Base-by-base conservation (phyloP, 192 early-diverging fungal species). In the Coemansia sp. region DNA sequence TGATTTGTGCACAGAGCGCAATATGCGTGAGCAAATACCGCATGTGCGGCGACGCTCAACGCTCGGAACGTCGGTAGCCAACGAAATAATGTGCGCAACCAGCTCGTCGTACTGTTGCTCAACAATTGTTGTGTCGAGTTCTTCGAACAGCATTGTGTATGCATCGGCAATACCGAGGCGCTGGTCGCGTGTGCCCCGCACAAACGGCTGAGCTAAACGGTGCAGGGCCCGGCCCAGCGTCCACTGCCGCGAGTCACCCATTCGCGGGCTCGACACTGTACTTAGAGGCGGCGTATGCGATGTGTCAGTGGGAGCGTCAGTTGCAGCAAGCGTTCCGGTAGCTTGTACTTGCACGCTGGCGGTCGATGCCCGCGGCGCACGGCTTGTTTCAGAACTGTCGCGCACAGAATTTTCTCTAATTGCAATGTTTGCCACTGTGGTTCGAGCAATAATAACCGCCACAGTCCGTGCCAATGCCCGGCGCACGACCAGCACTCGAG, bases 81-180 rank as follows among this genome's bases (percentile, higher is more conserved):
- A 84, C 1, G 90, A 84, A 11, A 93, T 63, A 5, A 94, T 55
- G 57, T 93, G 91, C 26, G 81, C 85, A 7, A 84, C 57, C 64
- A 97, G 90, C 5, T 62, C 44, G 0, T 80, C 60, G 62, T 95
- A 96, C 60, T 99, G 86, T 15, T 71, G 47, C 62, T 92, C 93
- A 3, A 94, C 84, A 47, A 87, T 86, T 3, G 71, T 67, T 2
- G 86, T 69, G 15, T 94, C 94, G 4, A 94, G 80, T 62, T 86
- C 73, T 31, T 85, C 75, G 48, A 94, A 87, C 2, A 94, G 62
- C 1, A 85, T 79, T 0, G 89, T 85, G 75, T 94, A 96, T 5
- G 87, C 81, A 64, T 96, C 91, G 11, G 93, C 70, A 1, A 96
- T 82, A 12, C 91, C 94, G 0, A 90, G 82, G 0, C 90, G 85